Conservation (phyloP, 2,329 filamentous ascomycete species). For the Fusarium mangiferae region DNA sequence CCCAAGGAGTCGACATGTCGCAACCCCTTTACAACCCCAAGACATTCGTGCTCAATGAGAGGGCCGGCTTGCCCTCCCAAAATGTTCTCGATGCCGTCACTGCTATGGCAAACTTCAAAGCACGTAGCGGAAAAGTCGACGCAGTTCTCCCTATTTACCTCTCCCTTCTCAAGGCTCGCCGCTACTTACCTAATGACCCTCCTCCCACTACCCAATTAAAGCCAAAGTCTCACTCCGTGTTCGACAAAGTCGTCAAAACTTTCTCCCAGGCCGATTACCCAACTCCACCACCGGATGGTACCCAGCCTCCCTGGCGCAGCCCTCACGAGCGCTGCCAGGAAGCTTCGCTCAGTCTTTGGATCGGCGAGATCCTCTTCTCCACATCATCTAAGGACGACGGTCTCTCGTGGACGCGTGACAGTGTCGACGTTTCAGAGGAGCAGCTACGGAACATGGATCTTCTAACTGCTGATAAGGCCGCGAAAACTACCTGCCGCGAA, state of each 20-base stretch:
- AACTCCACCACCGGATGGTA: constrained; percentile 74
- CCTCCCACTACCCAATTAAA: constrained; percentile 32
- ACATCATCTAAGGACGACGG: constrained; percentile 72
- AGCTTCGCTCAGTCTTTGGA: constrained; percentile 86
- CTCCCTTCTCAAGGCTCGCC: constrained; percentile 82
- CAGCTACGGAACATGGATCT: constrained; percentile 62
- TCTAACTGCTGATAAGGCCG: constrained; percentile 40
- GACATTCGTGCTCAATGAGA: constrained; percentile 73
- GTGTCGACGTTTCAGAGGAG: constrained; percentile 81
- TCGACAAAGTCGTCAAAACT: constrained; percentile 37
- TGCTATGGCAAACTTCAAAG: constrained; percentile 81
- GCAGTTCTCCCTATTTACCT: constrained; percentile 85
- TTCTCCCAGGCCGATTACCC: constrained; percentile 72
- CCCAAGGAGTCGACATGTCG: constrained; percentile 60
- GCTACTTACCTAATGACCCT: constrained; percentile 61
- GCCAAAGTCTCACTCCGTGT: constrained; percentile 24
- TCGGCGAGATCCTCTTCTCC: constrained; percentile 91
- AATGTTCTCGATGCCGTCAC: constrained; percentile 83
- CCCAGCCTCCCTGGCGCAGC: constrained; percentile 72
- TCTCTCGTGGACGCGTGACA: constrained; percentile 89
- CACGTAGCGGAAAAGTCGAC: constrained; percentile 72
- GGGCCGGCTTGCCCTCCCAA: constrained; percentile 67
- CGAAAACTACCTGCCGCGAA: constrained; percentile 72
- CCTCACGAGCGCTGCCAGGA: constrained; percentile 80
- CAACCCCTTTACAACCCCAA: constrained; percentile 63